These are phyloP conservation scores for Aspergillus pseudoterreus DNA, from an alignment of 2,329 filamentous ascomycete genomes.

Conservation along the genomic window DNA sequence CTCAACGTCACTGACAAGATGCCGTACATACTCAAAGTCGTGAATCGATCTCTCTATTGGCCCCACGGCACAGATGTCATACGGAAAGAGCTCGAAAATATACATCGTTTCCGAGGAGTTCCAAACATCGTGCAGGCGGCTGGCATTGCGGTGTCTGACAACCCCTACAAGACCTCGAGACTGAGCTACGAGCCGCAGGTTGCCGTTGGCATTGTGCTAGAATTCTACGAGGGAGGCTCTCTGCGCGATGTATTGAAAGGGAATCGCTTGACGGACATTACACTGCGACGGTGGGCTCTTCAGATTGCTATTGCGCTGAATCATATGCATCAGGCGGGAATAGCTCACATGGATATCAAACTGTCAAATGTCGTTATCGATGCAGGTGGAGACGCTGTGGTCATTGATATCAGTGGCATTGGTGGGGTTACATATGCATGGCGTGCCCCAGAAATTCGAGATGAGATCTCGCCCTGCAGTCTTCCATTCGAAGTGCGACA, in stretches of 20 bases:
- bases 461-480: conserved; percentile 15
- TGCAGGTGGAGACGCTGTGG: conserved; percentile 12
- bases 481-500: conserved; percentile 16
- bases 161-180: conserved; percentile 13
- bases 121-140: conserved; percentile 15
- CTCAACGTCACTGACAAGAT: conserved; percentile 2
- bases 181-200: conserved; percentile 7
- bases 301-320: conserved; percentile 16
- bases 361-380: conserved; percentile 20
- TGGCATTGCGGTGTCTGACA: conserved; percentile 14
- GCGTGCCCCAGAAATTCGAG: conserved; percentile 18
- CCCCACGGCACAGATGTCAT: conserved; percentile 14
- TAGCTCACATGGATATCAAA: conserved; percentile 19
- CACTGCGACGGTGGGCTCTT: conserved; percentile 15
- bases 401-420: conserved; percentile 22
- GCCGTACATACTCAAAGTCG: conserved; percentile 15
- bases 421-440: conserved; percentile 16
- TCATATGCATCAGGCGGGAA: conserved; percentile 9
- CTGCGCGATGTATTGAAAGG: conserved; percentile 12
- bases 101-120: conserved; percentile 13
- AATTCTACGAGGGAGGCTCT: conserved; percentile 15
- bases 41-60: conserved; percentile 15
- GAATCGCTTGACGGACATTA: conserved; percentile 5
- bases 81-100: conserved; percentile 18
- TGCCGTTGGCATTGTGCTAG: conserved; percentile 16